phyloP scores from a whole-genome alignment of 108 stramenopile species.

The Chaetoceros muelleri region DNA sequence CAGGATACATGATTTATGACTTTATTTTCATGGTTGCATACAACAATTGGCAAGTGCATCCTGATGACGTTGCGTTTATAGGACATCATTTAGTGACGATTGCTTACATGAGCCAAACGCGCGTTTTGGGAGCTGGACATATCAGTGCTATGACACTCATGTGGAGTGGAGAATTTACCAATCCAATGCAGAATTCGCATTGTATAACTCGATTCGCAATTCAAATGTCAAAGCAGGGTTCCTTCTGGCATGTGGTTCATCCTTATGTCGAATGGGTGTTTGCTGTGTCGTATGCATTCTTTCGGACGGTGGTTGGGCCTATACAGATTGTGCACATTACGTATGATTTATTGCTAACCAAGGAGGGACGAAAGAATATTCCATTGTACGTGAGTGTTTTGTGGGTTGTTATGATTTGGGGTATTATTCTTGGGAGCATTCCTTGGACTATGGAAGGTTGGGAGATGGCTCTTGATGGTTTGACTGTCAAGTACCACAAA shows the following conservation, averaged over 20 bases:
- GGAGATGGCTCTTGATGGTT: constrained; percentile 10
- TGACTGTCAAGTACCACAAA: constrained; percentile 9
- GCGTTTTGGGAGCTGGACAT: constrained; percentile 42
- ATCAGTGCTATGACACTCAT: constrained; percentile 49
- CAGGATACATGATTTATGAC: constrained; percentile 71
- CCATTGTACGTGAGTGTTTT: constrained; percentile 25
- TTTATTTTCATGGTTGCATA: constrained; percentile 11
- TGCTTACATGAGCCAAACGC: constrained; percentile 41
- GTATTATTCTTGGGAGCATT: constrained; percentile 35
- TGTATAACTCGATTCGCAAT: constrained; percentile 25
- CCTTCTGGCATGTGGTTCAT: constrained; percentile 15
- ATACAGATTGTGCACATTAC: constrained; percentile 26
- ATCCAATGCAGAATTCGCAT: constrained; percentile 41
- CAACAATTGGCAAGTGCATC: constrained; percentile 1
- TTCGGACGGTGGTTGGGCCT: constrained; percentile 37
- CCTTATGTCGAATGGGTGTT: constrained; percentile 21
- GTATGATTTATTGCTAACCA: constrained; percentile 28
- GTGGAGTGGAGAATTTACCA: constrained; percentile 57
- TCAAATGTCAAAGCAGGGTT: constrained; percentile 25
- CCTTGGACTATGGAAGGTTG: constrained; percentile 25
- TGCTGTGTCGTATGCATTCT: constrained; percentile 20
- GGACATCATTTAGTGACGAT: constrained; percentile 49
- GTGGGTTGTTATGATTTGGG: constrained; percentile 49
- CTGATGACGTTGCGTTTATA: constrained; percentile 9
- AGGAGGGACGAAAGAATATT: constrained; percentile 27